phyloP scores from a whole-genome alignment of 2,329 filamentous ascomycete genomes.

The Curvularia eragrostidis region DNA sequence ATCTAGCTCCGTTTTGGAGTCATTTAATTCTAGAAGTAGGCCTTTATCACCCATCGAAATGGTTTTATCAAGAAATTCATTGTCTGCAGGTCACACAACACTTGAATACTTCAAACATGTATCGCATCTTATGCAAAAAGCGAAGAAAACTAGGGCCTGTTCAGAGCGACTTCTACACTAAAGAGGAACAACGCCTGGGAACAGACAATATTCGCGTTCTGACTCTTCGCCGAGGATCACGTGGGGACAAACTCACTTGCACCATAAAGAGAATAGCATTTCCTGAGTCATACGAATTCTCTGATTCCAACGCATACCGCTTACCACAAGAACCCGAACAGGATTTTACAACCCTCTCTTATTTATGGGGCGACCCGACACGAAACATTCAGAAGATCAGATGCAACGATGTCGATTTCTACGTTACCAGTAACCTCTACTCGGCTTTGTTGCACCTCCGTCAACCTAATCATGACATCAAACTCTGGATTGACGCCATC shows the following conservation, averaged over 20 bases:
- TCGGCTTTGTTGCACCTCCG: background rate
- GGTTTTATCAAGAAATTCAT: background rate
- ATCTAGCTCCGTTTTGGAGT: background rate
- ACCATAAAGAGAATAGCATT: background rate
- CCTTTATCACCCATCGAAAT: background rate
- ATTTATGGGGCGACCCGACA: background rate
- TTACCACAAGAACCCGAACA: background rate
- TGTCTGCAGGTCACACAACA: background rate
- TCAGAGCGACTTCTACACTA: background rate
- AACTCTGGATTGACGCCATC: background rate
- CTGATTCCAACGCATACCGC: background rate
- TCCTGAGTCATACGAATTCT: background rate
- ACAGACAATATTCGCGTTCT: background rate
- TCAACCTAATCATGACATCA: background rate
- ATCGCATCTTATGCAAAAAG: background rate
- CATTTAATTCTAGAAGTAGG: background rate
- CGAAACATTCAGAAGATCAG: background rate
- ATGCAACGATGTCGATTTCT: background rate
- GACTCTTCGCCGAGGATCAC: background rate
- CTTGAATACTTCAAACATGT: background rate
- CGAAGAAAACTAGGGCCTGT: background rate
- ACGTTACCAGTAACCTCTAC: background rate
- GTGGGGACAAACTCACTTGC: background rate
- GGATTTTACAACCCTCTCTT: background rate
- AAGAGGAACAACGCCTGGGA: background rate